These are phyloP conservation scores for Brassica hybrid DNA, from an alignment of 441 rosid genomes.

Conservation along the genomic window DNA sequence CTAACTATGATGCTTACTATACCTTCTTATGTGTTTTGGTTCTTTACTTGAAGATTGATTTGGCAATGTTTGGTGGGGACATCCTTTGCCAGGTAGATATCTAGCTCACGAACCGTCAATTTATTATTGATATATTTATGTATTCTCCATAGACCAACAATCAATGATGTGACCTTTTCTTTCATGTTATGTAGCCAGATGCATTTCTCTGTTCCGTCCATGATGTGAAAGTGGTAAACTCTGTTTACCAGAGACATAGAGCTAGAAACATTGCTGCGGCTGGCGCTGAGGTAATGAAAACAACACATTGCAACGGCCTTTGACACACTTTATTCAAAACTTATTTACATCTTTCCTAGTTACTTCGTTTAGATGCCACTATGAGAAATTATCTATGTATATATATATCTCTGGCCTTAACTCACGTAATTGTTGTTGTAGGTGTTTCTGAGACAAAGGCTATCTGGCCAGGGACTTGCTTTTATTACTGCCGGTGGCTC, in stretches of 20 bases:
- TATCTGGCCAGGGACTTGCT: slow-evolving; percentile 96
- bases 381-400: not conserved
- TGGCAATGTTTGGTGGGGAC: slow-evolving; percentile 94
- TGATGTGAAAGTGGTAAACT: slow-evolving; percentile 83
- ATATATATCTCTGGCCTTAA: not conserved
- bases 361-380: slow-evolving; percentile 9
- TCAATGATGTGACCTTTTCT: slow-evolving; percentile 36
- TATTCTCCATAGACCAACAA: not conserved
- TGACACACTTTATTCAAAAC: not conserved
- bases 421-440: slow-evolving; percentile 39
- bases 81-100: slow-evolving; percentile 98
- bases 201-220: slow-evolving; percentile 94
- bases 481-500: slow-evolving; percentile 96
- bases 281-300: slow-evolving; percentile 73
- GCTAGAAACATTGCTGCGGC: slow-evolving; percentile 65
- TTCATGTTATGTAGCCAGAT: slow-evolving; percentile 90
- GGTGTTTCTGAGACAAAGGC: slow-evolving; percentile 91
- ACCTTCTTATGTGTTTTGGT: slow-evolving; percentile 21
- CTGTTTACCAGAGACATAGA: slow-evolving; percentile 81
- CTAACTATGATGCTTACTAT: not conserved
- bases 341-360: slow-evolving; percentile 7
- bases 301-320: not conserved
- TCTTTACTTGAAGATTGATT: slow-evolving; percentile 66
- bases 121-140: not conserved
- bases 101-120: slow-evolving; percentile 9